A percentile compares a stretch with the other conserved stretches of the same genome.
phyloP scores from a whole-genome alignment of 805 yeast species.

The Cyberlindnera maclurae region DNA sequence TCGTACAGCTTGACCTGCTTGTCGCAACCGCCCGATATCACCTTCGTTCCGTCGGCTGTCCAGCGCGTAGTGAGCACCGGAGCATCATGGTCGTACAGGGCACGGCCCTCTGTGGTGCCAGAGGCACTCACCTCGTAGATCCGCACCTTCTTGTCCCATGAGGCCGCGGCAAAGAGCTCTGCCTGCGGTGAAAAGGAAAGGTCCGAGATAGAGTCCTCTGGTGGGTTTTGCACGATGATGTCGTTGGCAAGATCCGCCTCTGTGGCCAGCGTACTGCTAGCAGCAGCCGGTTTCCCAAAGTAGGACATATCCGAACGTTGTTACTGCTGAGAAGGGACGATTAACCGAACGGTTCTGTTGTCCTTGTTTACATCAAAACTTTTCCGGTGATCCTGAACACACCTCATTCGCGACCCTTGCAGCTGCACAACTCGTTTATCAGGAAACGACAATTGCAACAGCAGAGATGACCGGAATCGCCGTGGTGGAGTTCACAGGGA shows the following conservation, averaged over 20 bases:
- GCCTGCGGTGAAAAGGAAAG: slow-evolving; percentile 81
- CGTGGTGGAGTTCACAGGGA: slow-evolving; percentile 6
- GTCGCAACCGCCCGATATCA: slow-evolving; percentile 86
- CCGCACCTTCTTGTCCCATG: slow-evolving; percentile 95
- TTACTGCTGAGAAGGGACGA: too few species aligned
- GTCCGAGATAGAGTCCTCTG: slow-evolving; percentile 87
- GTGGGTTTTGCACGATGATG: slow-evolving; percentile 65
- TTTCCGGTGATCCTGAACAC: too few species aligned
- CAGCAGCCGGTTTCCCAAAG: slow-evolving; percentile 18
- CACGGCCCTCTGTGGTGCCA: slow-evolving; percentile 82
- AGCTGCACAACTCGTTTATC: too few species aligned
- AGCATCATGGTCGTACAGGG: slow-evolving; percentile 81
- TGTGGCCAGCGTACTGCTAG: slow-evolving; percentile 19
- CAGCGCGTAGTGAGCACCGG: slow-evolving; percentile 82
- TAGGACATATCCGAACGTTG: slow-evolving; percentile 29
- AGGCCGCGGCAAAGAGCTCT: slow-evolving; percentile 69
- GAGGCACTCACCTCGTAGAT: slow-evolving; percentile 76
- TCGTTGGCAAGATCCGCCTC: slow-evolving; percentile 57
- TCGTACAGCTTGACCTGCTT: slow-evolving; percentile 82
- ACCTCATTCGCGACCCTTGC: too few species aligned
- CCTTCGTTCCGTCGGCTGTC: slow-evolving; percentile 81
- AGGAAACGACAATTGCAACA: too few species aligned
- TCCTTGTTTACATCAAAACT: neutral
- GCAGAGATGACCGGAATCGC: slow-evolving; percentile 3
- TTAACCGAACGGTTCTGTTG: too few species aligned